Evolutionary conservation across 345 rosid genomes (phyloP), one percentile per base, ranked within the genome.

Genomic region (Citrus trifoliata): DNA sequence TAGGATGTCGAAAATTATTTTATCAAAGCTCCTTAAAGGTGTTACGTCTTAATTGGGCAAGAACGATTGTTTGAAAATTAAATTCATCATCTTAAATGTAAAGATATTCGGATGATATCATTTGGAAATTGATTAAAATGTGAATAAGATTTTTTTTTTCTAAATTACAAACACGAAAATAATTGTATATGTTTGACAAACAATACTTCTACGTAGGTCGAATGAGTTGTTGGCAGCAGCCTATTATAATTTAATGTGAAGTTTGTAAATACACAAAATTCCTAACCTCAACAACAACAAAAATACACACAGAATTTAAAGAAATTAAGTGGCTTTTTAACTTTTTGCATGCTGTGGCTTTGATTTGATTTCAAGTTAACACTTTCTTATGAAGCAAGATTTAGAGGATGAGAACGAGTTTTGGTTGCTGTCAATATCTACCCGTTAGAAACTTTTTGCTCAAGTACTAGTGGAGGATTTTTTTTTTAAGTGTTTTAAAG

Each of bases 221-320:
- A 42, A 42, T 42, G 48, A 10, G 48, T 42, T 60, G 12, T 66
- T 73, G 38, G 76, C 55, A 16, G 18, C 40, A 60, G 48, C 35
- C 37, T 72, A 16, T 32, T 46, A 46, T 38, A 38, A 59, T 73
- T 73, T 25, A 60, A 24, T 60, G 35, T 3, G 6, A 74, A 38
- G 33, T 25, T 5, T 60, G 21, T 28, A 3, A 14, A 25, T n/a
- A 24, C 76, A 65, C 32, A 55, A 4, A 42, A 2, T 48, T 81
- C 78, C 81, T 62, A 78, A 78, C 68, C 56, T 70, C 63, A 78
- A 74, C 79, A 6, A 74, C 75, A 73, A 61, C n/a, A 75, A 68
- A 75, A 46, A 24, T n/a, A 25, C 16, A 42, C 4, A 56, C 24
- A 19, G n/a, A 19, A 56, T 56, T 56, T 46, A 12, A 56, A 56